Evolutionary conservation across 345 rosid genomes (phyloP), one percentile per base, ranked within the genome.

Genomic region (Ricinus communis): DNA sequence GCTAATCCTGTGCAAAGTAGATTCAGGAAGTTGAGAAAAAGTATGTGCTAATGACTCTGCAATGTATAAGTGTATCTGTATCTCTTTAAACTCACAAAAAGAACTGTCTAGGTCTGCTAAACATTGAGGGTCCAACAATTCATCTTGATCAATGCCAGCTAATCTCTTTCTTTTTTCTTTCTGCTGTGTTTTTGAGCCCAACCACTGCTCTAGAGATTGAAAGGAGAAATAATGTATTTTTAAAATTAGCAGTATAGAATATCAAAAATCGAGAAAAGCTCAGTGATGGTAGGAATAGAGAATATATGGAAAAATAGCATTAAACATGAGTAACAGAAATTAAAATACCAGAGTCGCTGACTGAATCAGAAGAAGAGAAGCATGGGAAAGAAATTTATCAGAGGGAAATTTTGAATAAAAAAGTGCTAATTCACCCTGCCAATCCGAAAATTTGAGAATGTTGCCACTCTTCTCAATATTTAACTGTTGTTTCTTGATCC

Each of bases 11-110:
- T 27, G 49, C 64, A 45, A 58, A 63, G 63, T 24, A 68, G 81
- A 24, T 56, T 36, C 4, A 33, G 38, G 38, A 6, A 33, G 38
- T 33, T 33, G 38, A 33, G 38, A 33, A 33, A 33, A 5, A 65
- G 46, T 2, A 0, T 53, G 54, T 3, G 49, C 76, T 58, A 62
- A 67, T 54, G 79, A 68, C 0, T 64, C 80, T 67, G 87, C 81
- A 71, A 80, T 84, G 57, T 71, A 79, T 5, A 87, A 86, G 81
- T 91, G 97, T 41, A 94, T 82, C 41, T 79, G 82, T 61, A 94
- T 82, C 59, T 96, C 96, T 64, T n/a, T n/a, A n/a, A 94, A 91
- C 88, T 94, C 97, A 50, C 90, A 91, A 77, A 94, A 94, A 72
- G 83, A 80, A 68, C 97, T 90, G 80, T 90, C n/a, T 8, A 90